phyloP scores from a whole-genome alignment of 164 flowering plant genomes.

The Nelumbo lutea region DNA sequence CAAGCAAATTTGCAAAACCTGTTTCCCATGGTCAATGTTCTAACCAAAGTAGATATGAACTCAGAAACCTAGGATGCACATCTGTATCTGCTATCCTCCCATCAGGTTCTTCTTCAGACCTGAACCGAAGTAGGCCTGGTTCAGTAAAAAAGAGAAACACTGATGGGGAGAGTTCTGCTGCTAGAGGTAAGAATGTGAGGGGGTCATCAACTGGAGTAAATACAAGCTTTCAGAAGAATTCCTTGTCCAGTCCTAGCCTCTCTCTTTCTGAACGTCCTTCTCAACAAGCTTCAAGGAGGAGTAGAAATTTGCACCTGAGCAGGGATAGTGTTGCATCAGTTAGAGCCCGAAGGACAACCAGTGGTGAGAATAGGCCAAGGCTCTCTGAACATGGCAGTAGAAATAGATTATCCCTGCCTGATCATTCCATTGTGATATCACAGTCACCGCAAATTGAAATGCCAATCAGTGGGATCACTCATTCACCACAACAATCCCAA shows the following conservation, averaged over 20 bases:
- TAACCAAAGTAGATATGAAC: constrained; percentile 34
- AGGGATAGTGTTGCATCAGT: constrained; percentile 38
- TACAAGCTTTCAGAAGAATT: constrained; percentile 11
- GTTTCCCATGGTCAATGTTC: constrained; percentile 15
- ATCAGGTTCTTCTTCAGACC: constrained; percentile 41
- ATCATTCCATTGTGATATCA: constrained; percentile 19
- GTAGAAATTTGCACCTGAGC: constrained; percentile 30
- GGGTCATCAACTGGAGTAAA: constrained; percentile 33
- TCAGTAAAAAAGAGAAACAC: constrained; percentile 33
- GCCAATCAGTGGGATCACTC: constrained; percentile 15
- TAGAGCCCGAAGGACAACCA: constrained; percentile 42
- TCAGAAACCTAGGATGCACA: constrained; percentile 50
- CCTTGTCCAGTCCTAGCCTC: constrained; percentile 12
- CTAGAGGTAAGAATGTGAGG: constrained; percentile 41
- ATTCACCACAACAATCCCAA: constrained; percentile 29
- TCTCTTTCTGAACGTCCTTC: constrained; percentile 33
- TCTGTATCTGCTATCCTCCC: constrained; percentile 52
- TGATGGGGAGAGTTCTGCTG: constrained; percentile 55
- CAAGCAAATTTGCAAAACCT: constrained; percentile 16
- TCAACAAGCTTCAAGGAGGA: constrained; percentile 32
- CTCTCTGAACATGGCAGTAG: constrained; percentile 31
- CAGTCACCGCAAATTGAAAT: constrained; percentile 25
- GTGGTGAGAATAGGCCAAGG: constrained; percentile 30
- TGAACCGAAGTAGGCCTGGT: constrained; percentile 28
- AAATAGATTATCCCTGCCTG: constrained; percentile 22